Percentiles rank a stretch among this genome's conserved stretches.
Conservation (phyloP, 2,329 filamentous ascomycete genomes). For the Diaporthe helianthi region DNA sequence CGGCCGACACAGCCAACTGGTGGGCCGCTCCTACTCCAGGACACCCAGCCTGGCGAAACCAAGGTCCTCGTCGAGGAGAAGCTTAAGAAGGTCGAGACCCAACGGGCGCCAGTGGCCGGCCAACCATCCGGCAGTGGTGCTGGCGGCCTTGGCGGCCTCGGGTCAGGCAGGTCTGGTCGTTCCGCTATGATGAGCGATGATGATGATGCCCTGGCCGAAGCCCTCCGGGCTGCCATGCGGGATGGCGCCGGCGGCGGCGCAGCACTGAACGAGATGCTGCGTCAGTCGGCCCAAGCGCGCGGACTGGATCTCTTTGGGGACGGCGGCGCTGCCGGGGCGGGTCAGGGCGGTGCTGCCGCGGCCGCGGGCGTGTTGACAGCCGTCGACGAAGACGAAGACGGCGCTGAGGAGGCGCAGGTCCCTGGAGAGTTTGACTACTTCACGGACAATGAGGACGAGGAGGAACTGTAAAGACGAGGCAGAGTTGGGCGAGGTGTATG, state of each 20-base stretch:
- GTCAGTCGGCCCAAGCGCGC: constrained; percentile 46
- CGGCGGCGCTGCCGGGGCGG: constrained; percentile 36
- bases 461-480: constrained; percentile 40
- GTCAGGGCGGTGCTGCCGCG: constrained; percentile 66
- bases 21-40: constrained; percentile 88
- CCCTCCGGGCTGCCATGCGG: constrained; percentile 41
- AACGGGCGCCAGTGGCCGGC: constrained; percentile 65
- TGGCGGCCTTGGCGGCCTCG: constrained; percentile 43
- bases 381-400: constrained; percentile 83
- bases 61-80: constrained; percentile 90
- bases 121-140: constrained; percentile 42
- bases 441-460: constrained; percentile 67
- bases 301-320: constrained; percentile 37
- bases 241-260: constrained; percentile 44
- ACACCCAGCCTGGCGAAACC: constrained; percentile 78
- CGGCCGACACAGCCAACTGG: constrained; percentile 75
- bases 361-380: constrained; percentile 84
- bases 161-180: constrained; percentile 37
- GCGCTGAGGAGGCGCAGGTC: constrained; percentile 72
- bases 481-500: background rate
- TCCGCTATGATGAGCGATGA: constrained; percentile 32
- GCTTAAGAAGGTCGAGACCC: constrained; percentile 78
- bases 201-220: constrained; percentile 39
- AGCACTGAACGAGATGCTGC: constrained; percentile 53
- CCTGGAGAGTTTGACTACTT: constrained; percentile 82